Conservation (phyloP, 352 stramenopile species). For the Phytophthora megakarya region DNA sequence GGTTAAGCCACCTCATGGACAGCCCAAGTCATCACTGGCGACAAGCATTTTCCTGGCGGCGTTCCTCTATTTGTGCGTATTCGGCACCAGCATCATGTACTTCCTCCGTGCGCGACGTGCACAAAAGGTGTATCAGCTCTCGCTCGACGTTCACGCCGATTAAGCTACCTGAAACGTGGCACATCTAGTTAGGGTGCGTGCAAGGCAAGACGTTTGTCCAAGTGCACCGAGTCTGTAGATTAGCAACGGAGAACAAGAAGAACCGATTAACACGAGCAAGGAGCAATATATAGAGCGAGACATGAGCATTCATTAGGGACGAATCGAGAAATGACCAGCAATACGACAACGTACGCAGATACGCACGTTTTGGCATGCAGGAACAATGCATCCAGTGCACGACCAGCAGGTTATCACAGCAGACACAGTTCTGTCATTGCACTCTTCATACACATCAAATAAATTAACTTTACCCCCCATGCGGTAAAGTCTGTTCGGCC, state of each 20-base stretch:
- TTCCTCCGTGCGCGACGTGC: slow-evolving; percentile 75
- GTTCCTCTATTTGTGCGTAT: slow-evolving; percentile 86
- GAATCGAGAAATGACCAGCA: slow-evolving; percentile 15
- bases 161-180: slow-evolving; percentile 28
- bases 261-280: slow-evolving; percentile 23
- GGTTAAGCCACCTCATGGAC: slow-evolving; percentile 73
- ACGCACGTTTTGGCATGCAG: slow-evolving; percentile 6
- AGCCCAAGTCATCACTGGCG: slow-evolving; percentile 84
- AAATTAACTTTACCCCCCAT: slow-evolving; percentile 29
- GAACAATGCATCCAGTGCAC: not conserved
- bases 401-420: not conserved
- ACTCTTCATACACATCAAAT: slow-evolving; percentile 24
- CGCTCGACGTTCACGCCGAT: slow-evolving; percentile 84
- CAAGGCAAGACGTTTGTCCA: slow-evolving; percentile 8
- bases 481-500: slow-evolving; percentile 15
- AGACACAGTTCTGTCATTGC: slow-evolving; percentile 7
- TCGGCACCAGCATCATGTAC: slow-evolving; percentile 88
- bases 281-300: slow-evolving; percentile 37
- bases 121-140: slow-evolving; percentile 90
- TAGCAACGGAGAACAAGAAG: slow-evolving; percentile 42
- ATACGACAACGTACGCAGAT: not conserved
- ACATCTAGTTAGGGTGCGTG: slow-evolving; percentile 24
- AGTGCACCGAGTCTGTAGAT: slow-evolving; percentile 51
- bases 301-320: slow-evolving; percentile 29
- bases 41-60: slow-evolving; percentile 87